Evolutionary conservation across 768 basidiomycete genomes (phyloP), one percentile per base, ranked within the genome.

Genomic region (Mycena pura): DNA sequence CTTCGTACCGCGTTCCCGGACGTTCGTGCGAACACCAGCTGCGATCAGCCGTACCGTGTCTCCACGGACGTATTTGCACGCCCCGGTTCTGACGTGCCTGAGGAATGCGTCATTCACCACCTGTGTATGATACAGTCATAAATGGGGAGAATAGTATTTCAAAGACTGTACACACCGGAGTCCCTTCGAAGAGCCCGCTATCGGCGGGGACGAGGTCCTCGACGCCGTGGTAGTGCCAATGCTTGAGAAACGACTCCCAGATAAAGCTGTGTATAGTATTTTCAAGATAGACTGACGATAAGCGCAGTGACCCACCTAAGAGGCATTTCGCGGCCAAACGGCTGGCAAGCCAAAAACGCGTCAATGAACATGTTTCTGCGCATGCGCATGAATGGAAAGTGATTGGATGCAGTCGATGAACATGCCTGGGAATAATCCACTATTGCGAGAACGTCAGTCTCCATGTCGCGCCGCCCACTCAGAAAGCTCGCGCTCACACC

Each of bases 51-150:
- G 72, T 15, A 76, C 57, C 0, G 79, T 80, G 63, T 84, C 80
- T 3, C 82, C 82, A 5, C 83, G 82, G 15, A 83, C 67, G 65
- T 85, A 85, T n/a, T 68, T 58, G 63, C 81, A 80, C 25, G 71
- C 64, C 3, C 80, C 80, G 1, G 60, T 59, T 39, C 80, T 79
- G 29, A 85, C 77, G 47, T 83, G 79, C 0, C 68, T 45, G 7
- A 86, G 73, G 63, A 85, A 84, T 15, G 75, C 79, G 66, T 84
- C 80, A 67, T 86, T 86, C 17, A 85, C 82, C 29, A 84, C 74
- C 78, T 80, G 32, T 3, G n/a, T n/a, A n/a, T n/a, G n/a, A 15
- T n/a, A 24, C 34, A 41, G 17, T 36, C 11, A 44, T 11, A 34
- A 41, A 6, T 24, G 28, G 5, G 11, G 22, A 28, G 21, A 7